These are phyloP conservation scores for Vitis labrusca DNA, from an alignment of 164 flowering plant genomes.

Conservation along the genomic window DNA sequence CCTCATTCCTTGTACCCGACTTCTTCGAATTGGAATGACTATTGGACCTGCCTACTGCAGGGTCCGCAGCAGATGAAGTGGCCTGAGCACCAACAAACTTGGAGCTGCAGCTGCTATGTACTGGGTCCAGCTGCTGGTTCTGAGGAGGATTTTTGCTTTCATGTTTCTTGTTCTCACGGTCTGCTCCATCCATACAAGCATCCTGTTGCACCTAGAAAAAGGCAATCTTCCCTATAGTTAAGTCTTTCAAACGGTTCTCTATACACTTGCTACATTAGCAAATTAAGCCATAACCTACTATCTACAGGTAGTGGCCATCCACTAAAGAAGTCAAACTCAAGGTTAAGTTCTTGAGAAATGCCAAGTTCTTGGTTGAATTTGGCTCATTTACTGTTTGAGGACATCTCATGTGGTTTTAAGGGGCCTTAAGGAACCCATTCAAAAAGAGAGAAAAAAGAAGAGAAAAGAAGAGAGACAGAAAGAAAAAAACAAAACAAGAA, in stretches of 20 bases:
- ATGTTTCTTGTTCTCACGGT: too few species aligned
- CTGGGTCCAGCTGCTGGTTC: conserved; percentile 30
- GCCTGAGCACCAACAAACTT: conserved; percentile 10
- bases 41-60: conserved; percentile 3
- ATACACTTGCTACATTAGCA: background rate
- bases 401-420: too few species aligned
- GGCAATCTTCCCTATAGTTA: conserved; percentile 2
- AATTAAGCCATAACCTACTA: background rate
- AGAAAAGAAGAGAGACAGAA: too few species aligned
- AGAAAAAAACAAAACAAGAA: too few species aligned
- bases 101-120: conserved; percentile 10
- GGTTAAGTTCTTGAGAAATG: too few species aligned
- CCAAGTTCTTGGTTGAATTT: too few species aligned
- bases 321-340: too few species aligned
- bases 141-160: conserved; percentile 20
- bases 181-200: conserved; percentile 8
- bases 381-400: too few species aligned
- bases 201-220: conserved; percentile 19
- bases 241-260: background rate
- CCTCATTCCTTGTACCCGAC: conserved; percentile 44
- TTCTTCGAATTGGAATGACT: conserved; percentile 30
- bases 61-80: conserved; percentile 14
- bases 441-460: too few species aligned
- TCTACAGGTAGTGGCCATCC: background rate
- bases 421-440: too few species aligned